Percentiles rank a stretch among this genome's conserved stretches.
Conservation (phyloP, 305 asterid genomes). For the Salvia sclarea region DNA sequence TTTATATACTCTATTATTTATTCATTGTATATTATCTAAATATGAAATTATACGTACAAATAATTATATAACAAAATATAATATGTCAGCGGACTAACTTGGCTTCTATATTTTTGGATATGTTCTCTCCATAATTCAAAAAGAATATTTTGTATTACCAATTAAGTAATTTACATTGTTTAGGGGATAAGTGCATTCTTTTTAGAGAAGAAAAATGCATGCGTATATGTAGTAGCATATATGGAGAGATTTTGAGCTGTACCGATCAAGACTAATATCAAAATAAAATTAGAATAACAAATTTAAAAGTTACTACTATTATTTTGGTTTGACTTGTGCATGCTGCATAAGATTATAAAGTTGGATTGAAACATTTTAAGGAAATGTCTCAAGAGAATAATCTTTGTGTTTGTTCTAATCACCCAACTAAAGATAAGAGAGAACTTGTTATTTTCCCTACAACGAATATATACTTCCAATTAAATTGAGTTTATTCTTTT, state of each 20-base stretch:
- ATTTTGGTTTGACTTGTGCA: neutral
- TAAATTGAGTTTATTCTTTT: slow-evolving; percentile 29
- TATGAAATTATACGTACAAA: neutral
- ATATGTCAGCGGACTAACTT: too few relatives aligned
- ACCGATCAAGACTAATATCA: neutral
- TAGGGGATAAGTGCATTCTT: neutral
- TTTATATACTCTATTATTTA: too few relatives aligned
- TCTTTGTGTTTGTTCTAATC: slow-evolving; percentile 35
- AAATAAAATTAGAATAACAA: neutral
- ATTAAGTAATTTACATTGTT: too few relatives aligned
- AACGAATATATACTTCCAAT: slow-evolving; percentile 34
- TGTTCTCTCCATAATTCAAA: too few relatives aligned
- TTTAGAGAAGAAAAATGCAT: neutral
- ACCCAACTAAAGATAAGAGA: slow-evolving; percentile 42
- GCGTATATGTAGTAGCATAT: neutral
- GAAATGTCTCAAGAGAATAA: slow-evolving; percentile 34
- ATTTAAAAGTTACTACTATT: too few relatives aligned
- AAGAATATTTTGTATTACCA: neutral
- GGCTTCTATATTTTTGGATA: too few relatives aligned
- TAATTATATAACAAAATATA: neutral
- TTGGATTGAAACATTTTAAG: slow-evolving; percentile 30
- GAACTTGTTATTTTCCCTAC: slow-evolving; percentile 32
- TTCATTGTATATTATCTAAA: neutral
- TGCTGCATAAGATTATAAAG: slow-evolving; percentile 1
- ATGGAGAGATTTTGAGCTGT: neutral